phyloP scores from a whole-genome alignment of 306 rosid genomes.

The Prunus kanzakura region DNA sequence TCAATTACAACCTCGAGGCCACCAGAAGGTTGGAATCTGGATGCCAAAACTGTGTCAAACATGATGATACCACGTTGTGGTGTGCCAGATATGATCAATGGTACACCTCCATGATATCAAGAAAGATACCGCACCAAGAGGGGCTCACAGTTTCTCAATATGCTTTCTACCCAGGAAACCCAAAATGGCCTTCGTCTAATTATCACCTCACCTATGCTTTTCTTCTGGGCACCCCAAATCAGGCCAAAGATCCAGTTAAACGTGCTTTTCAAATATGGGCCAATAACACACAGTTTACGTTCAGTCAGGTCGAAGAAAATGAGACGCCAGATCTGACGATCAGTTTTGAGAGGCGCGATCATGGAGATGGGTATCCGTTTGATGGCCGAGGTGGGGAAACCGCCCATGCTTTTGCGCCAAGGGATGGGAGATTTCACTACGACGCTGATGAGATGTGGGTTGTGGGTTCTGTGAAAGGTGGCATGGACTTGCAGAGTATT shows the following conservation, averaged over 20 bases:
- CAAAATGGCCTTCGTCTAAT: slow-evolving; percentile 33
- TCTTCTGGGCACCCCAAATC: neutral
- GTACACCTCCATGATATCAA: slow-evolving; percentile 27
- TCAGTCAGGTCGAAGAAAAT: too few species aligned
- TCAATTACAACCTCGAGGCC: slow-evolving; percentile 16
- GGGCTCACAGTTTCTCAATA: too few species aligned
- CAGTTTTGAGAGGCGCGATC: slow-evolving; percentile 17
- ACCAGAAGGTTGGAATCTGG: slow-evolving; percentile 31
- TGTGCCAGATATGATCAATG: slow-evolving; percentile 24
- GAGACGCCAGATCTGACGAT: slow-evolving; percentile 24
- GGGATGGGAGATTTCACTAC: slow-evolving; percentile 28
- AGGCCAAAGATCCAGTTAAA: too few species aligned
- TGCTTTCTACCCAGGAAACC: too few species aligned
- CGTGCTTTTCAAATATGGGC: too few species aligned
- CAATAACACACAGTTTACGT: too few species aligned
- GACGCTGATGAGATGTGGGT: slow-evolving; percentile 30
- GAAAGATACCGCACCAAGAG: too few species aligned
- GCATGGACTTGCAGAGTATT: slow-evolving; percentile 22
- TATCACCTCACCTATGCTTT: slow-evolving; percentile 20
- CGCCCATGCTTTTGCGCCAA: slow-evolving; percentile 19
- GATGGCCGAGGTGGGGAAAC: too few species aligned
- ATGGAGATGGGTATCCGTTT: slow-evolving; percentile 23
- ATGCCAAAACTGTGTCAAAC: too few species aligned
- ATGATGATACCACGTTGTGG: too few species aligned
- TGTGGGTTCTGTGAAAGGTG: neutral